Conservation (phyloP, 83 land plant species). For the Picea mariana region DNA sequence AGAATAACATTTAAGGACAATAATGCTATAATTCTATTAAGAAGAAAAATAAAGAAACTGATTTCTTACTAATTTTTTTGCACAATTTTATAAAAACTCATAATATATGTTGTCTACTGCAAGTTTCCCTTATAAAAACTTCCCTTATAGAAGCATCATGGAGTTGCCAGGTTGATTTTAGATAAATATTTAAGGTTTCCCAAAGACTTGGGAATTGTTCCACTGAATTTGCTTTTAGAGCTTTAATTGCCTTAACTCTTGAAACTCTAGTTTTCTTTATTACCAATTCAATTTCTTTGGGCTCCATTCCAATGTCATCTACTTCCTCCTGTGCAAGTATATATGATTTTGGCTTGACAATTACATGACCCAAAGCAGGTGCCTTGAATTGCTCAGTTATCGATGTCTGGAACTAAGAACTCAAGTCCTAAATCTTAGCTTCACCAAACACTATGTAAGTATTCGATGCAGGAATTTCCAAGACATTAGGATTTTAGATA, state of each 20-base stretch:
- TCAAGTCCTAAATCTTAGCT: conserved; percentile 67
- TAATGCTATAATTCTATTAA: no score
- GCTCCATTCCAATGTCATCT: conserved; percentile 65
- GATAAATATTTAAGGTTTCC: no score
- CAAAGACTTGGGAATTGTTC: no score
- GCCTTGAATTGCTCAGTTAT: conserved; percentile 64
- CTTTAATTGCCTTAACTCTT: conserved; percentile 56
- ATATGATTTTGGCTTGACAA: conserved; percentile 35
- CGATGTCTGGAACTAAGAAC: conserved; percentile 59
- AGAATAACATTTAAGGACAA: no score
- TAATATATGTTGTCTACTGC: no score
- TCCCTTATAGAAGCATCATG: no score
- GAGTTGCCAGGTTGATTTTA: no score
- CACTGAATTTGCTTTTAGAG: conserved; percentile 34
- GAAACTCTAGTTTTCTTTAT: conserved; percentile 75
- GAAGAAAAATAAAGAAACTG: no score
- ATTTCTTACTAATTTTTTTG: no score
- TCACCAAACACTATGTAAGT: conserved; percentile 72
- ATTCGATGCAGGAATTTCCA: conserved; percentile 65
- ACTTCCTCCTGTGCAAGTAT: conserved; percentile 39
- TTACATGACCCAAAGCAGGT: conserved; percentile 44
- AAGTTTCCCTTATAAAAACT: no score
- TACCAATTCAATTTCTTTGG: conserved; percentile 63
- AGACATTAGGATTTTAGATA: conserved; percentile 19
- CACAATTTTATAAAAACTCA: no score